Percentiles rank a stretch among this genome's conserved stretches.
Evolutionary conservation across 208 protist genomes (phyloP).

Genomic region (Leishmania guyanensis): DNA sequence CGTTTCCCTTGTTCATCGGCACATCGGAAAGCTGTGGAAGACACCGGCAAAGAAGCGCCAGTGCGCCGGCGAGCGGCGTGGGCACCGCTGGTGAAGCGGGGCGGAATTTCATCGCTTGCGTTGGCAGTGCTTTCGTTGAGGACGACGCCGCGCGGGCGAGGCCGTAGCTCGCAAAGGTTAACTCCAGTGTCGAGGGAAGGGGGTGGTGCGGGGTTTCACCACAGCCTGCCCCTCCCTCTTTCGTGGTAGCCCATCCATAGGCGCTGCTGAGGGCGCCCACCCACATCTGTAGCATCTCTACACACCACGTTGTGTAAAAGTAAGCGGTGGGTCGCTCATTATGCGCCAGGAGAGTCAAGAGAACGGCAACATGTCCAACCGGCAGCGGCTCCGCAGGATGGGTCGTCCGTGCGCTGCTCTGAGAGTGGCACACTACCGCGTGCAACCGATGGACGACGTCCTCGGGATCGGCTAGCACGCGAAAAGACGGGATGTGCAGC

Average conservation of each 20-base stretch:
- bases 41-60: constrained; percentile 22
- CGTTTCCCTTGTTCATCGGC: no score
- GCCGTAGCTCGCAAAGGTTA: constrained; percentile 16
- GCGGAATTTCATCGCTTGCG: neutral
- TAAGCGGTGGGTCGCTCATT: neutral
- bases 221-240: neutral
- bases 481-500: constrained; percentile 27
- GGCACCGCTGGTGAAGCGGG: neutral
- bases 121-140: neutral
- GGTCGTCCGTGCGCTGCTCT: neutral
- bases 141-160: neutral
- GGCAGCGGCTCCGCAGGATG: neutral
- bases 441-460: constrained; percentile 9
- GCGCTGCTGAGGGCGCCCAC: constrained; percentile 3
- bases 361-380: neutral
- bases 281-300: constrained; percentile 19
- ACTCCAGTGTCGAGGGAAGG: constrained; percentile 17
- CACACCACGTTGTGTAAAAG: constrained; percentile 17
- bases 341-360: neutral
- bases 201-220: neutral
- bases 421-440: constrained; percentile 1
- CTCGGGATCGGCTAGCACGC: constrained; percentile 13
- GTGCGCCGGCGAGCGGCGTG: constrained; percentile 15
- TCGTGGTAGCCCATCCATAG: neutral
- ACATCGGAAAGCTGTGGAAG: constrained; percentile 3